phyloP scores from a whole-genome alignment of 179 eudicot species.

The Pouteria campechiana region DNA sequence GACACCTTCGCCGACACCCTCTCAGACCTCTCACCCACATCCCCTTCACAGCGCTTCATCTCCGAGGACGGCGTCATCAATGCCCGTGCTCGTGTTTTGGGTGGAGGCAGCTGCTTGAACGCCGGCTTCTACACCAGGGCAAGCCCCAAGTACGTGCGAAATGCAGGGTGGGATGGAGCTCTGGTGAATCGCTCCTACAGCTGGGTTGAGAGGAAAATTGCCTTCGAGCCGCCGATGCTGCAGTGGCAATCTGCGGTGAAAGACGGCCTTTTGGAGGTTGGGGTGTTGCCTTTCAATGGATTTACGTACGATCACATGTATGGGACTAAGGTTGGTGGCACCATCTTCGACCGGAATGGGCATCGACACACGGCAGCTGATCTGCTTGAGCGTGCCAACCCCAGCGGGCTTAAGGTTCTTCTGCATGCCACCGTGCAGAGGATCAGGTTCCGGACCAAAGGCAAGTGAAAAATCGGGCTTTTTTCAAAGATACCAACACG shows the following conservation, averaged over 20 bases:
- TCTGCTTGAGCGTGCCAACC: constrained; percentile 65
- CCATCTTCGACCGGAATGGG: constrained; percentile 55
- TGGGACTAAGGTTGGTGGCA: constrained; percentile 83
- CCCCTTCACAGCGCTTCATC: constrained; percentile 58
- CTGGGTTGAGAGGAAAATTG: constrained; percentile 78
- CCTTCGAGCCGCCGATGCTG: constrained; percentile 40
- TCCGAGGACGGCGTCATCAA: constrained; percentile 78
- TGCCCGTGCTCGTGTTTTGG: constrained; percentile 74
- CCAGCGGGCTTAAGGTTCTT: constrained; percentile 29
- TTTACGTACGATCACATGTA: constrained; percentile 57
- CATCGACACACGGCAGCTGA: constrained; percentile 74
- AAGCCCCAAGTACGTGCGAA: constrained; percentile 23
- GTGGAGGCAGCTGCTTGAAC: constrained; percentile 78
- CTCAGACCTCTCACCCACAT: constrained; percentile 28
- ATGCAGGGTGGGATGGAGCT: constrained; percentile 46
- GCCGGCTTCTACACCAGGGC: constrained; percentile 94
- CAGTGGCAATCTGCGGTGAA: constrained; percentile 73
- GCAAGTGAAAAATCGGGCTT: no score
- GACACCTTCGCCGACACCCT: constrained; percentile 20
- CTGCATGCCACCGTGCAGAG: constrained; percentile 53
- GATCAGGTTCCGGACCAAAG: constrained; percentile 38
- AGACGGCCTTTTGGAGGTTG: constrained; percentile 57
- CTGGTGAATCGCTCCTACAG: constrained; percentile 53
- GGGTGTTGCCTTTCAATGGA: constrained; percentile 57
- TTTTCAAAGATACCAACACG: no score